These are phyloP conservation scores for Trametes punicea DNA, from an alignment of 768 basidiomycete species.

Conservation along the genomic window DNA sequence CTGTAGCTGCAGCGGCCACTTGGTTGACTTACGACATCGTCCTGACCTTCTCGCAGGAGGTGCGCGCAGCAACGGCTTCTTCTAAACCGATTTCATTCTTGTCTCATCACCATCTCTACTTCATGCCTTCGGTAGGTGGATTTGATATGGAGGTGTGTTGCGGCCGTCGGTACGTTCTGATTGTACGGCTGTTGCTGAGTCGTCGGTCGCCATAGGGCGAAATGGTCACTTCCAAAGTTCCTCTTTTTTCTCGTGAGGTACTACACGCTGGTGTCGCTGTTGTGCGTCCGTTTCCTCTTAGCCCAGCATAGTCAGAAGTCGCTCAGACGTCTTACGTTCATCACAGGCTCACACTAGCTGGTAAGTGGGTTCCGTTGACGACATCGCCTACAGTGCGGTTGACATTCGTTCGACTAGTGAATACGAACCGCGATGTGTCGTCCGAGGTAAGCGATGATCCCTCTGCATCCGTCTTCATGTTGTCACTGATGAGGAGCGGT, in stretches of 20 bases:
- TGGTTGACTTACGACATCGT: constrained; percentile 10
- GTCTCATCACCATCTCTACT: no score
- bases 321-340: not conserved
- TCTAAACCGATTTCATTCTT: not conserved
- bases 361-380: not conserved
- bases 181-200: not conserved
- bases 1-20: not conserved
- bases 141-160: constrained; percentile 4
- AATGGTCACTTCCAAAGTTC: constrained; percentile 6
- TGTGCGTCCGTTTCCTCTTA: not conserved
- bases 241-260: constrained; percentile 12
- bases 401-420: not conserved
- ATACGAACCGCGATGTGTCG: not conserved
- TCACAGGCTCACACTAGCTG: not conserved
- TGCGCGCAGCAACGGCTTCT: not conserved
- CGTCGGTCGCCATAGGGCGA: not conserved
- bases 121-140: not conserved
- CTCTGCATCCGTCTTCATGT: not conserved
- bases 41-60: constrained; percentile 9
- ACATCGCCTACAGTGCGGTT: not conserved
- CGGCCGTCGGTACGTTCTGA: not conserved
- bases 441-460: not conserved
- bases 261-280: not conserved
- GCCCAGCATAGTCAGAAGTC: not conserved
- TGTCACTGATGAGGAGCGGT: not conserved